Percentiles rank a stretch among this genome's conserved stretches.
These are phyloP conservation scores for Saussurea involucrata DNA, from an alignment of 129 eudicot species.

Conservation along the genomic window DNA sequence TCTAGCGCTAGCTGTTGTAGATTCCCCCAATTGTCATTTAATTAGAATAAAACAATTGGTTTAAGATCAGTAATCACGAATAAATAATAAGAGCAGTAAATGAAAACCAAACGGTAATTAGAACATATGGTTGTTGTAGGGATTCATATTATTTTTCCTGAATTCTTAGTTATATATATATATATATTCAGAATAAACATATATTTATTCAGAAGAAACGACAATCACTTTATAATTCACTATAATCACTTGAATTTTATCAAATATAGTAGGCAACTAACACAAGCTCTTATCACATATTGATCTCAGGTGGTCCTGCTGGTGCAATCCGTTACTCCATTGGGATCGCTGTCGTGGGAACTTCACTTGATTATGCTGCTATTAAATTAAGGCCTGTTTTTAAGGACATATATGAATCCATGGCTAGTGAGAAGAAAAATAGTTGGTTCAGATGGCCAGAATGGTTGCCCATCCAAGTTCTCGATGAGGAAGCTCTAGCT, in stretches of 20 bases:
- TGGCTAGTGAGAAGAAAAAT: conserved; percentile 31
- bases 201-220: neutral
- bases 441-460: conserved; percentile 72
- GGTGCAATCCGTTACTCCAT: conserved; percentile 78
- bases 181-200: too few species aligned
- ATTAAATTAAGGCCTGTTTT: conserved; percentile 46
- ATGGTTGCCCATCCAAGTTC: conserved; percentile 88
- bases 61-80: neutral
- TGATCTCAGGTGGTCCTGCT: conserved; percentile 54
- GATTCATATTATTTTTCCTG: too few species aligned
- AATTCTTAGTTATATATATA: too few species aligned
- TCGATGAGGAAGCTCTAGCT: conserved; percentile 94
- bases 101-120: neutral
- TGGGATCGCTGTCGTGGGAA: conserved; percentile 77
- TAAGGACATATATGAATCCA: conserved; percentile 19
- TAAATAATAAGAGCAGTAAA: neutral
- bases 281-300: neutral
- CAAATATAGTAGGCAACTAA: neutral
- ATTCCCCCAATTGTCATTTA: neutral
- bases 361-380: conserved; percentile 67
- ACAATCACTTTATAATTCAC: neutral
- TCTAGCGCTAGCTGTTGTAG: neutral
- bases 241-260: neutral
- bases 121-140: too few species aligned
- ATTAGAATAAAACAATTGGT: neutral